Base-by-base conservation (phyloP, 2,329 filamentous ascomycete species). In the Aspergillus jensenii region DNA sequence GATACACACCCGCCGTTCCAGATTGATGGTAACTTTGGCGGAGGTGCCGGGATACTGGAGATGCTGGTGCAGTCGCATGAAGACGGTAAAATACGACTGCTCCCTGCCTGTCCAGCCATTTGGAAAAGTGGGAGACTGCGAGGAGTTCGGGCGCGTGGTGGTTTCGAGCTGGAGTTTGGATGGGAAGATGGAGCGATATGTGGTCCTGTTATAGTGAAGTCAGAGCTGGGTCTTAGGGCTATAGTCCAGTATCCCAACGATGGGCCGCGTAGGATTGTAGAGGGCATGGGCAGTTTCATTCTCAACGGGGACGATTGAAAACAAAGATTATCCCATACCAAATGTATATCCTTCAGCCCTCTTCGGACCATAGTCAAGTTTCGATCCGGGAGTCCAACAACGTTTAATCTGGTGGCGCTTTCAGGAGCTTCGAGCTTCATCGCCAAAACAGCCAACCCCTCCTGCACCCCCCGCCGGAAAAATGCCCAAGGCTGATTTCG, bases 11-110 rank as follows among this genome's bases (percentile, higher is more conserved):
- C 77, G 1, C 77, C 76, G 12, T 81, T 82, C 60, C 80, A 82
- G 60, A 80, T 81, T 21, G 79, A 82, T 62, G 80, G 80, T 1
- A 82, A 82, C 53, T 79, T 82, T 59, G 81, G 80, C 1, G 76
- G 75, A 1, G 75, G 74, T n/a, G 77, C 77, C 3, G 80, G 78
- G 2, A 76, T 82, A 14, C 61, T 78, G 1, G 79, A 82, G 65
- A 78, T 77, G 67, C 58, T 81, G 35, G 58, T 81, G 14, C 79
- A 82, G 61, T 73, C 66, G 62, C 70, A 55, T 64, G 67, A 72
- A 51, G 66, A 71, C 37, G 67, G 67, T 4, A 41, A 67, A n/a
- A 71, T 78, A 59, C 63, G 68, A 23, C 64, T 79, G 14, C 66
- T 78, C 17, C 77, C 77, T 47, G 73, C 75, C 6, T 75, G 71